Evolutionary conservation across 768 basidiomycete genomes (phyloP).

Genomic region (Udeniomyces megalosporus): DNA sequence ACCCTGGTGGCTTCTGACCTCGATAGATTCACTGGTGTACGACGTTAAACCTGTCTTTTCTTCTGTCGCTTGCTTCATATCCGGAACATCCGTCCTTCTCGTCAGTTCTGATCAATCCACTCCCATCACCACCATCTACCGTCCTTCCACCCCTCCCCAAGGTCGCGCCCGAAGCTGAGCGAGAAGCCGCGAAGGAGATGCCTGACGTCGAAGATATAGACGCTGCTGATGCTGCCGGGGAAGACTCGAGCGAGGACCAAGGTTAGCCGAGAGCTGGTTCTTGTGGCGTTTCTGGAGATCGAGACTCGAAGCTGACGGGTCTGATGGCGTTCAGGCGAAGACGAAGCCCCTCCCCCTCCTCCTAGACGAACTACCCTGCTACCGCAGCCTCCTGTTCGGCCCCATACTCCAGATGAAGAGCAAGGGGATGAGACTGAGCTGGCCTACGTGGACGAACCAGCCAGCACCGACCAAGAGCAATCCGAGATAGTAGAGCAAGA

Average conservation of each 20-base stretch:
- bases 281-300: no score
- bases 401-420: no score
- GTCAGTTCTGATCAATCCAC: slow-evolving; percentile 8
- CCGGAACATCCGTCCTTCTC: not conserved
- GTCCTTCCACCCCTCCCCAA: not conserved
- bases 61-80: no score
- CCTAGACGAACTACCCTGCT: not conserved
- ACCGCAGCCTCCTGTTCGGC: no score
- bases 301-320: no score
- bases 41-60: no score
- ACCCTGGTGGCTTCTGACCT: no score
- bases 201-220: not conserved
- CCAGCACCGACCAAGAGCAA: no score
- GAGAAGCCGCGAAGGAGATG: slow-evolving; percentile 14
- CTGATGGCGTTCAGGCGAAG: not conserved
- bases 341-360: not conserved
- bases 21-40: no score
- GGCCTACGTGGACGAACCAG: no score
- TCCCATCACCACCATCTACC: slow-evolving; percentile 14
- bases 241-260: not conserved
- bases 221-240: not conserved
- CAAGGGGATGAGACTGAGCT: no score
- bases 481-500: no score
- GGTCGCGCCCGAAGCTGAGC: not conserved
- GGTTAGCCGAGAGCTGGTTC: not conserved